Evolutionary conservation across 176 grass and related monocot genomes (phyloP).

Genomic region (Canna indica): DNA sequence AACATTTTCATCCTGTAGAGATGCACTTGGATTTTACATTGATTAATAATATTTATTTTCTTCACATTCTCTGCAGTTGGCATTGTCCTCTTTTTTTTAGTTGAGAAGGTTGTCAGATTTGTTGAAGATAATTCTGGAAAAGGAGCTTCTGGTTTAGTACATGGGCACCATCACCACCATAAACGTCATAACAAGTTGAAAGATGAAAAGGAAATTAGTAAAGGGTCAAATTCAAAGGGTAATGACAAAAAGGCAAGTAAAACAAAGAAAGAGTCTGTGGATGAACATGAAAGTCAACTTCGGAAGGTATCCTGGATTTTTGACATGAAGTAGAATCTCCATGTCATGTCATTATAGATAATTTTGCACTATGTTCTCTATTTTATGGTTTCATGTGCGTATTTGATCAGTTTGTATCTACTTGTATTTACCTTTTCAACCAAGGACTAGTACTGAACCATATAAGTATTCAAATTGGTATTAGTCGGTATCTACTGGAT

Average conservation of each 20-base stretch:
- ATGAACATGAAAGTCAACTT: conserved; percentile 37
- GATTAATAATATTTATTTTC: background rate
- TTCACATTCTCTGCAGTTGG: conserved; percentile 55
- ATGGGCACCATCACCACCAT: conserved; percentile 71
- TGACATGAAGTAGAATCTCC: background rate
- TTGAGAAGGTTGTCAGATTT: conserved; percentile 97
- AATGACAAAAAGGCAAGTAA: conserved; percentile 21
- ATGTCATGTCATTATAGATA: background rate
- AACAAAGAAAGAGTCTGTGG: conserved; percentile 16
- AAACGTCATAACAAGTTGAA: conserved; percentile 29
- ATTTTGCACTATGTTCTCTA: too few relatives aligned
- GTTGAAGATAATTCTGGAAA: conserved; percentile 66
- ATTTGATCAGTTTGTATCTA: background rate
- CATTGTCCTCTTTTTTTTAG: conserved; percentile 88
- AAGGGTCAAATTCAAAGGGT: conserved; percentile 26
- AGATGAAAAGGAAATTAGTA: conserved; percentile 22
- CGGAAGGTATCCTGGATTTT: conserved; percentile 51
- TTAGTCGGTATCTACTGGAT: too few relatives aligned
- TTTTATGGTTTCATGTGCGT: too few relatives aligned
- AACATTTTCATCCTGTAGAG: background rate
- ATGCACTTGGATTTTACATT: background rate
- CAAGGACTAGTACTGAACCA: too few relatives aligned
- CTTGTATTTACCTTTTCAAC: too few relatives aligned
- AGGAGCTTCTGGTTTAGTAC: conserved; percentile 24
- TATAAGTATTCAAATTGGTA: too few relatives aligned